Base-by-base conservation (phyloP, 2,329 filamentous ascomycete species). In the Neofusicoccum parvum region DNA sequence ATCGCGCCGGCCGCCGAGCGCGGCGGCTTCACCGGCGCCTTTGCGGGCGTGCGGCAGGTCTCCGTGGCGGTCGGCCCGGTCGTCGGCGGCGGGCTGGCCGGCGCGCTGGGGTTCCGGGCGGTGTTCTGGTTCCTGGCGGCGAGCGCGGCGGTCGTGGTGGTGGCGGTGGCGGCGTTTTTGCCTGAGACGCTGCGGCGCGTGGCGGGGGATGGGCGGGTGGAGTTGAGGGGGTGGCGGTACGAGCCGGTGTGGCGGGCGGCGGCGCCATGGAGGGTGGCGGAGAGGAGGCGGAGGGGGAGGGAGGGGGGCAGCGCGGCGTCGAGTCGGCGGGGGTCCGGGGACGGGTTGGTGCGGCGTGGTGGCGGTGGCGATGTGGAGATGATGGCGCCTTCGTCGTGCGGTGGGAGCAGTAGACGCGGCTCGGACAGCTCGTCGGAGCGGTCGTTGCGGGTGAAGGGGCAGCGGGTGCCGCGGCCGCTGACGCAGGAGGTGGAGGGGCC, bases 81-180 rank as follows among this genome's bases (percentile, higher is more conserved):
- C 0, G 79, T 86, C 32, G 84, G 84, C 0, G 85, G 84, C 5
- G 70, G 80, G 0, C 66, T 86, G 0, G 76, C 79, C 0, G 78
- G 82, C 56, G 76, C 78, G 49, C 69, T 85, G 0, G 83, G 83
- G 0, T 86, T 84, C 84, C 73, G 79, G 45, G 76, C 78, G 1
- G 79, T 86, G 6, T 87, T 86, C 67, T 86, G 83, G 82, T 84
- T 85, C 66, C 74, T 86, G 5, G 74, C 80, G 43, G 23, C 10
- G 23, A 83, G 86, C n/a, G 75, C 82, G 54, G 73, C 78, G 0
- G 80, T 75, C 0, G 71, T 67, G 32, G 78, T 77, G 53, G 65
- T 80, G 3, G 5, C 75, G 4, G 10, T 76, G 1, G 50, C 80
- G 3, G 62, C 73, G 11, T 27, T 78, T 2, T 59, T 82, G 0